Base-by-base conservation (phyloP, 1,284 basidiomycete species). In the Ustilago xerochloae region DNA sequence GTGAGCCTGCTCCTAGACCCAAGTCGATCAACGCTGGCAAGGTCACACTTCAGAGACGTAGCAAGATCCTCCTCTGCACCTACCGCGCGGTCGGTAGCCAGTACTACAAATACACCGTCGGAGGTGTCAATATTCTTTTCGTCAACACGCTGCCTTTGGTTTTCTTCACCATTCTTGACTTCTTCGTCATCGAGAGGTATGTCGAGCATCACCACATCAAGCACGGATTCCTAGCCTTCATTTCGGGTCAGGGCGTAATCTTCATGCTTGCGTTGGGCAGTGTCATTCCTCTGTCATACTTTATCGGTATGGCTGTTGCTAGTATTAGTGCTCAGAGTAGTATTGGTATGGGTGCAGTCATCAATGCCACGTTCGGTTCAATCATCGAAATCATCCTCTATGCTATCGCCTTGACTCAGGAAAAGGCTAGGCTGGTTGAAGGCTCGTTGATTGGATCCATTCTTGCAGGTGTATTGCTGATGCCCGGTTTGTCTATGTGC, bases 231-330 rank as follows among this genome's bases (percentile, higher is more conserved):
- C 86, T 97, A 33, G 87, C 87, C 1, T 84, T 91, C 65, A 84
- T 99, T 56, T 89, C 93, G 3, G 90, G 90, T 2, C 91, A 91
- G 56, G 89, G 88, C 1, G 86, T 94, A 75, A 91, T 99, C 79
- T 99, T 99, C 84, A 80, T 93, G 43, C 86, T 96, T 80, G 90
- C 92, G 75, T 87, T 99, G 32, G 89, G 92, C 18, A 94, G 92
- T 75, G 94, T 99, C 78, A 97, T 99, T 70, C 97, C 97, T 0
- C 88, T 99, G 7, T 95, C 93, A 7, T 99, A 99, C 87, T 99
- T 97, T 86, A 98, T 99, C 81, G 97, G 97, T 22, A 99, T 99
- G 97, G 97, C 97, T 2, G 97, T 99, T 59, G 97, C 97, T 0
- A 95, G 93, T 51, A 99, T 99, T 83, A 94, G 93, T 22, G 96